Evolutionary conservation across 1,139 yeast species (phyloP).

Genomic region (Geotrichum reessii): DNA sequence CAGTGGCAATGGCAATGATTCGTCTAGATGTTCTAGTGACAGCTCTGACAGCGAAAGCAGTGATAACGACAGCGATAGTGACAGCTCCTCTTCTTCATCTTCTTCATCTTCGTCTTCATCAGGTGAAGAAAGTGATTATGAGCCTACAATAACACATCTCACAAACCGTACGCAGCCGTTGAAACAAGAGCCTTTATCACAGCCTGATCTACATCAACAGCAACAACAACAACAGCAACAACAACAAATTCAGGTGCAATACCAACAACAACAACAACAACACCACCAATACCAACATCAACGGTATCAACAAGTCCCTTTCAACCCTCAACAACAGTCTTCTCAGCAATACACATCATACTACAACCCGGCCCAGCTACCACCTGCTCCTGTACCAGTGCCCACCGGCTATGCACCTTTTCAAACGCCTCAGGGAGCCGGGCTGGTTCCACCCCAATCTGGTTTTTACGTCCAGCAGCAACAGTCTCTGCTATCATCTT

Average conservation of each 20-base stretch:
- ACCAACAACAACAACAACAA: neutral
- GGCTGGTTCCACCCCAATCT: neutral
- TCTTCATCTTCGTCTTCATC: neutral
- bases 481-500: neutral
- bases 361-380: neutral
- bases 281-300: too few species aligned
- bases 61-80: neutral
- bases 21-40: neutral
- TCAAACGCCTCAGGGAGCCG: neutral
- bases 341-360: neutral
- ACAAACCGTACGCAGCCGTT: neutral
- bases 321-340: too few species aligned
- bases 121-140: constrained; percentile 12
- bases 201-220: constrained; percentile 6
- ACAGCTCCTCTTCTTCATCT: neutral
- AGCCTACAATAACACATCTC: constrained; percentile 6
- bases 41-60: constrained; percentile 1
- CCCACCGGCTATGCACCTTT: neutral
- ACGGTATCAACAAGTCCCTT: too few species aligned
- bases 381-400: neutral
- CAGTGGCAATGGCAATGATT: neutral
- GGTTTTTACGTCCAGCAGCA: neutral
- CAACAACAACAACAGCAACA: constrained; percentile 9
- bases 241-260: constrained; percentile 1
- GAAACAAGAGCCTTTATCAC: neutral